Evolutionary conservation across 139 green algal species (phyloP).

Genomic region (Medakamo hakoo): DNA sequence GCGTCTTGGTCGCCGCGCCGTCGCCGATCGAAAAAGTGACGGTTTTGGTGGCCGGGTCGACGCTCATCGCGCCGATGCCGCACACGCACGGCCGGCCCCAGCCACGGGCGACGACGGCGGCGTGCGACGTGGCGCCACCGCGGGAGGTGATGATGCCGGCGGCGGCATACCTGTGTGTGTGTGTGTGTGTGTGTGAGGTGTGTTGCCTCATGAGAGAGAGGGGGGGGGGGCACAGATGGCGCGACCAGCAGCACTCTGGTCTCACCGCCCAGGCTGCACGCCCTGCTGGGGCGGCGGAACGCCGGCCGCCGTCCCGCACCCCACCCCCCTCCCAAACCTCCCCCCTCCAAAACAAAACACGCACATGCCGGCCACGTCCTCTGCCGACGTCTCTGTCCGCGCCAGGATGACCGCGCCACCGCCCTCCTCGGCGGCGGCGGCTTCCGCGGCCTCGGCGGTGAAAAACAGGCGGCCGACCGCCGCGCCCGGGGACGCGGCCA

Average conservation of each 20-base stretch:
- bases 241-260: no score
- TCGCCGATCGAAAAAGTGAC: no score
- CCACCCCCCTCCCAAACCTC: no score
- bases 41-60: slow-evolving; percentile 43
- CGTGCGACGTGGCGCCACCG: slow-evolving; percentile 78
- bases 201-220: no score
- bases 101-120: slow-evolving; percentile 72
- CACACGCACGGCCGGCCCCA: slow-evolving; percentile 88
- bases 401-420: slow-evolving; percentile 50
- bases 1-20: background rate
- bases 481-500: slow-evolving; percentile 67
- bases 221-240: no score
- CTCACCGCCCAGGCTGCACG: no score
- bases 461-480: slow-evolving; percentile 75
- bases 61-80: slow-evolving; percentile 45
- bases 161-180: no score
- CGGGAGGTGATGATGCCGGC: slow-evolving; percentile 67
- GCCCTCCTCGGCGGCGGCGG: slow-evolving; percentile 22
- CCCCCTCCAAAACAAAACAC: no score
- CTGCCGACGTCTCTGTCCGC: slow-evolving; percentile 59
- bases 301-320: no score
- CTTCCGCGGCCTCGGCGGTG: slow-evolving; percentile 58
- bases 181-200: no score
- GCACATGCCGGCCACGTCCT: slow-evolving; percentile 83
- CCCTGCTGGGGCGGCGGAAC: no score